phyloP scores from a whole-genome alignment of 2,329 filamentous ascomycete genomes.

The Talaromyces marneffei region DNA sequence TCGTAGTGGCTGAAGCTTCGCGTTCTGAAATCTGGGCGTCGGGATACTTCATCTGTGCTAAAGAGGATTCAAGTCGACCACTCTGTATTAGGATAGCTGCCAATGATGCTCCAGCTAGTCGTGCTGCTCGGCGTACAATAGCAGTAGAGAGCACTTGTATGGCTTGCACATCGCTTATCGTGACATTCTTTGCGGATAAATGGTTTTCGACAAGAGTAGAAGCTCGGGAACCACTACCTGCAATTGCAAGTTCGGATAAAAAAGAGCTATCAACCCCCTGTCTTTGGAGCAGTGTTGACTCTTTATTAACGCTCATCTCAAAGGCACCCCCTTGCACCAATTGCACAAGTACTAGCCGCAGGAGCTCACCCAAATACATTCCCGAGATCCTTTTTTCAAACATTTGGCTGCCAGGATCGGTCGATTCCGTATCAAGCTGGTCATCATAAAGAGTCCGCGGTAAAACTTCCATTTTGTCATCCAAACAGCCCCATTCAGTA shows the following conservation, averaged over 20 bases:
- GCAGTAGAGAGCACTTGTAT: constrained; percentile 13
- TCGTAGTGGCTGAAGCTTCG: background rate
- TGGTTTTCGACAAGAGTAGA: background rate
- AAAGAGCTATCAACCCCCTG: constrained; percentile 16
- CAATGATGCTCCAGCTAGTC: constrained; percentile 18
- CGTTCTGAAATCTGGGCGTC: constrained; percentile 2
- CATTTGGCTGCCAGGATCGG: constrained; percentile 18
- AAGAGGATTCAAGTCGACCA: constrained; percentile 3
- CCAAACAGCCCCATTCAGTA: constrained; percentile 22
- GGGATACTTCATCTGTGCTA: background rate
- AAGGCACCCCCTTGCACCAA: constrained; percentile 8
- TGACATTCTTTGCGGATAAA: constrained; percentile 12
- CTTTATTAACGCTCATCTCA: constrained; percentile 4
- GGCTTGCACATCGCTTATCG: constrained; percentile 8
- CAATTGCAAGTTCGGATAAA: constrained; percentile 14
- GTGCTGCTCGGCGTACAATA: constrained; percentile 17
- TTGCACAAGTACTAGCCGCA: constrained; percentile 15
- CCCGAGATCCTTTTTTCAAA: constrained; percentile 21
- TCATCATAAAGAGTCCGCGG: constrained; percentile 18
- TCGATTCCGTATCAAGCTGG: constrained; percentile 14
- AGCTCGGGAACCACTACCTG: background rate
- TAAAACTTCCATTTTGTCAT: constrained; percentile 18
- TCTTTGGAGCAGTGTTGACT: constrained; percentile 12
- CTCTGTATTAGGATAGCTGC: constrained; percentile 17
- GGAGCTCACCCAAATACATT: constrained; percentile 20